Conservation (phyloP, 805 yeast genomes). For the Wickerhamomyces alni region DNA sequence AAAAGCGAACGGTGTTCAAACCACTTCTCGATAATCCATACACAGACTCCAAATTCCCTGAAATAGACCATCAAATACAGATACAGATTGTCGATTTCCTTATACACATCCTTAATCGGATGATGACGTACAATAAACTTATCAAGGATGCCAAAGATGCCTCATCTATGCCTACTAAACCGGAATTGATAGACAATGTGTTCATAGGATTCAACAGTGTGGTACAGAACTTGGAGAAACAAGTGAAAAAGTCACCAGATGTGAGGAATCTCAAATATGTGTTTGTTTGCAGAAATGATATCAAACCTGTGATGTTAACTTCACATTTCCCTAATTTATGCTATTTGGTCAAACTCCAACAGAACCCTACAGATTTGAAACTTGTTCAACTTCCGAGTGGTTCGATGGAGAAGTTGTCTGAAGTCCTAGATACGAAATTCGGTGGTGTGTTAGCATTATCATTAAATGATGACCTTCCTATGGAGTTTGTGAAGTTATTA, state of each 20-base stretch:
- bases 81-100: conserved; percentile 33
- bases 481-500: conserved; percentile 23
- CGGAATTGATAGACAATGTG: conserved; percentile 16
- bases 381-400: conserved; percentile 56
- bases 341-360: conserved; percentile 32
- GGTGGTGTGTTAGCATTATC: conserved; percentile 28
- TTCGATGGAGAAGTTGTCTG: conserved; percentile 23
- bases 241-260: conserved; percentile 24
- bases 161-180: conserved; percentile 7
- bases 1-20: conserved; percentile 51
- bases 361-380: conserved; percentile 31
- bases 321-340: conserved; percentile 55
- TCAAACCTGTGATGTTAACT: conserved; percentile 41
- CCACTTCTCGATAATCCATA: conserved; percentile 63
- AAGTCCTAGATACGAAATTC: conserved; percentile 14
- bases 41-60: conserved; percentile 41
- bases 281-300: conserved; percentile 58
- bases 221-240: conserved; percentile 39
- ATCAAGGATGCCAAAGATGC: conserved; percentile 4
- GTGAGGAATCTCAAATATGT: conserved; percentile 25
- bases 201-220: conserved; percentile 53
- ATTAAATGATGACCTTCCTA: conserved; percentile 14
- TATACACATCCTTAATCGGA: conserved; percentile 27
- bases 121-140: conserved; percentile 25
- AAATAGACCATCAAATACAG: conserved; percentile 33